A percentile compares a stretch with the other conserved stretches of the same genome.
phyloP scores from a whole-genome alignment of 106 monocot genomes.

The Dendrobium catenatum region DNA sequence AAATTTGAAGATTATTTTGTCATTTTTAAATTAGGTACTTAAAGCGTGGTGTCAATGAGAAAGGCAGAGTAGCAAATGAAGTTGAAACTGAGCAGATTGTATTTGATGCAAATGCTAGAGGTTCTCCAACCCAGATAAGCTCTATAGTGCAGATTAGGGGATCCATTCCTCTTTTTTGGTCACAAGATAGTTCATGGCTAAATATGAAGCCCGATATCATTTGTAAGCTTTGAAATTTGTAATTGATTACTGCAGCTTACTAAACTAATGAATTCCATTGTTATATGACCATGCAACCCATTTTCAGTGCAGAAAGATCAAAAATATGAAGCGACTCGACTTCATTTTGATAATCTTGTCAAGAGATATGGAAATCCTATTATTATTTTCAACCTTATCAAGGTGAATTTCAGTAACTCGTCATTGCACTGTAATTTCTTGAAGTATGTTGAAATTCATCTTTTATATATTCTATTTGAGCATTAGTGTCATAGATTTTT shows the following conservation, averaged over 20 bases:
- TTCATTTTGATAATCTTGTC: slow-evolving; percentile 87
- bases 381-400: slow-evolving; percentile 88
- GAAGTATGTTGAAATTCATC: neutral
- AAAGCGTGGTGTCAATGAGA: slow-evolving; percentile 95
- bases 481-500: neutral
- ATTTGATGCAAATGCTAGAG: slow-evolving; percentile 47
- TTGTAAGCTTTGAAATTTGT: slow-evolving; percentile 39
- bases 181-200: slow-evolving; percentile 77
- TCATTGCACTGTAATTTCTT: neutral
- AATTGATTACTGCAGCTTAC: neutral
- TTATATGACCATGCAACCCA: neutral
- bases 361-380: slow-evolving; percentile 95
- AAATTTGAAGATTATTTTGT: neutral
- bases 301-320: slow-evolving; percentile 72
- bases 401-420: slow-evolving; percentile 30
- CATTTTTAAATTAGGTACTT: slow-evolving; percentile 46
- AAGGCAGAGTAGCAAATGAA: slow-evolving; percentile 95
- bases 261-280: neutral
- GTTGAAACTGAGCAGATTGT: slow-evolving; percentile 98
- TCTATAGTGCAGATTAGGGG: slow-evolving; percentile 91
- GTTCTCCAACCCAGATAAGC: slow-evolving; percentile 52
- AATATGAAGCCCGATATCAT: slow-evolving; percentile 94
- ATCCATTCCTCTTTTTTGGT: slow-evolving; percentile 96
- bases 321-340: slow-evolving; percentile 75
- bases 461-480: neutral